These are phyloP conservation scores for Globisporangium nodosum DNA, from an alignment of 352 stramenopile species.

Conservation along the genomic window DNA sequence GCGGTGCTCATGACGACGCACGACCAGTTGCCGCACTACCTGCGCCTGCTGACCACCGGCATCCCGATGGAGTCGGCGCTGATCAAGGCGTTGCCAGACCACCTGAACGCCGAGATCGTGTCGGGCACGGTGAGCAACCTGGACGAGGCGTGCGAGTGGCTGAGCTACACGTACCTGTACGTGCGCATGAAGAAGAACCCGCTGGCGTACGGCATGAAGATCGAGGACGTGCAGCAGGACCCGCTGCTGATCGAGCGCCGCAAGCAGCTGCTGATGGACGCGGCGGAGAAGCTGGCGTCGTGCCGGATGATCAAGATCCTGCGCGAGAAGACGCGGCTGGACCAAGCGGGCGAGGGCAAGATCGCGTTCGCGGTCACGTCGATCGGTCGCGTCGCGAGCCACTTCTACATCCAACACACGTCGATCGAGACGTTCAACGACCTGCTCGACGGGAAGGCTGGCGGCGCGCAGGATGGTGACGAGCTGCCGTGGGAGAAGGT, in stretches of 20 bases:
- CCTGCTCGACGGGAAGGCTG: slow-evolving; percentile 56
- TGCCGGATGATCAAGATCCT: slow-evolving; percentile 85
- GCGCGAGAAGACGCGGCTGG: slow-evolving; percentile 40
- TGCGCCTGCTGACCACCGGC: slow-evolving; percentile 93
- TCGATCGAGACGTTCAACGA: slow-evolving; percentile 98
- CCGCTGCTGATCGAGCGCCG: slow-evolving; percentile 74
- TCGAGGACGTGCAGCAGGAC: slow-evolving; percentile 90
- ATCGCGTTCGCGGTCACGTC: slow-evolving; percentile 92
- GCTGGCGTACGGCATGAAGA: slow-evolving; percentile 95
- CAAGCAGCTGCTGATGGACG: slow-evolving; percentile 66
- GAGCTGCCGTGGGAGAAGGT: slow-evolving; percentile 66
- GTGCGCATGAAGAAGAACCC: slow-evolving; percentile 98
- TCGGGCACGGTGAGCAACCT: slow-evolving; percentile 98
- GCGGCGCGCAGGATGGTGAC: slow-evolving; percentile 25
- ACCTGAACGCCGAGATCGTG: slow-evolving; percentile 99
- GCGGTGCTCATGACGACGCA: slow-evolving; percentile 98
- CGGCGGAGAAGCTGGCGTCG: slow-evolving; percentile 62
- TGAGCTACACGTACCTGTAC: slow-evolving; percentile 99
- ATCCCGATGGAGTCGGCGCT: slow-evolving; percentile 98
- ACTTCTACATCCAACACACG: slow-evolving; percentile 99
- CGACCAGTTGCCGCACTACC: slow-evolving; percentile 90
- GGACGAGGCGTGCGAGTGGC: slow-evolving; percentile 94
- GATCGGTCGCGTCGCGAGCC: slow-evolving; percentile 95
- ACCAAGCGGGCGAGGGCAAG: slow-evolving; percentile 33
- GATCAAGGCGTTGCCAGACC: slow-evolving; percentile 98